Base-by-base conservation (phyloP, 495 filamentous ascomycete species). In the Aspergillus affinis region DNA sequence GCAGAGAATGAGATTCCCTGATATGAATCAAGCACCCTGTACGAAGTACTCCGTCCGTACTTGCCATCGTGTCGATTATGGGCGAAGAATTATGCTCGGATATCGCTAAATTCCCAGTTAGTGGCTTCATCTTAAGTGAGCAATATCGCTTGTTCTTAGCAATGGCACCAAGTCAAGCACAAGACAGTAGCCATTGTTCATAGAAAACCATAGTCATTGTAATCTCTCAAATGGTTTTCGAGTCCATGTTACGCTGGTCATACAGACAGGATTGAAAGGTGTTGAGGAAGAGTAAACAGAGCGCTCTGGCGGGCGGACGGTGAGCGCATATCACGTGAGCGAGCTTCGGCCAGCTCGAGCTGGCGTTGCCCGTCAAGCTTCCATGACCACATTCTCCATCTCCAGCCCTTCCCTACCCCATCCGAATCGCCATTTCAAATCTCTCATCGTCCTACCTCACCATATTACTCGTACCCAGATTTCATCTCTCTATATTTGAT, bases 281-380 rank as follows among this genome's bases (percentile, higher is more conserved):
- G 29, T 32, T 54, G 30, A 41, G 27, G 50, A 32, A 27, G 8
- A 52, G 8, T 23, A n/a, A 36, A 53, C 23, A 15, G 30, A n/a
- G n/a, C n/a, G n/a, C n/a, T n/a, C n/a, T n/a, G n/a, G n/a, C n/a
- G n/a, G n/a, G n/a, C 41, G 12, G 36, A 13, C 20, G 36, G 17
- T 20, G 21, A 45, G 32, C 29, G 29, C 29, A 53, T 52, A 47
- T 69, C 70, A 73, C 70, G 70, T 73, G 70, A 60, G 20, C 55
- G 63, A 74, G 73, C 73, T 76, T 59, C 69, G 61, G 63, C 68
- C 66, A 64, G 71, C 67, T 64, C 55, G 58, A 58, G 58, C 36
- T 54, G 55, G 54, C 45, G 55, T 51, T 56, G 60, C 52, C 61
- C 61, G 61, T 66, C 56, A 60, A 63, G 55, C 29, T 41, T 64